Conservation (phyloP, 805 yeast genomes). For the Wickerhamomyces chaumierensis region DNA sequence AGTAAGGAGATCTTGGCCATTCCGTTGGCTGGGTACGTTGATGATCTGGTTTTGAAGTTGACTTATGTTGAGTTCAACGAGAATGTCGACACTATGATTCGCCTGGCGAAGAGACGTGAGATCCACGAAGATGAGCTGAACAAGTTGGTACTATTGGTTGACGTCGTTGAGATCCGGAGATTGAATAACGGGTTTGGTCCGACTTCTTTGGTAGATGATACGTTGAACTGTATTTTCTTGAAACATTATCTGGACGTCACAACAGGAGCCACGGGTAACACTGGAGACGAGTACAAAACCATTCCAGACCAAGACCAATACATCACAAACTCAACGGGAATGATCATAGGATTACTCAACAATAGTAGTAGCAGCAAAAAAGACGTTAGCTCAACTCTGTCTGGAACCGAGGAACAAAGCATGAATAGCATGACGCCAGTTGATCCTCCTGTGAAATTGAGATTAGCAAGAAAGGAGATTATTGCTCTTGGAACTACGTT, state of each 20-base stretch:
- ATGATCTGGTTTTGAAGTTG: conserved; percentile 34
- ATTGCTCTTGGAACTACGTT: conserved; percentile 21
- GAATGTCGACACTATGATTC: conserved; percentile 23
- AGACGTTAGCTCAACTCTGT: too few species aligned
- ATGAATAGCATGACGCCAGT: too few species aligned
- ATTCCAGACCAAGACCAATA: conserved; percentile 1
- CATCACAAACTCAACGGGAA: neutral
- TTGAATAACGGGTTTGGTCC: conserved; percentile 77
- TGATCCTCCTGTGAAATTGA: conserved; percentile 21
- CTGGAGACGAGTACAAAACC: neutral
- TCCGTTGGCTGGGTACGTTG: conserved; percentile 34
- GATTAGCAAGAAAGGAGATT: conserved; percentile 39
- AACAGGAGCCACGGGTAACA: too few species aligned
- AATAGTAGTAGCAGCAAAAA: neutral
- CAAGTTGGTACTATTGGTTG: conserved; percentile 33
- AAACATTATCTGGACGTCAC: conserved; percentile 25
- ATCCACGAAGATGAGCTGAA: conserved; percentile 28
- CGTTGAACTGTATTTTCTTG: conserved; percentile 51
- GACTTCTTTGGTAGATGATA: conserved; percentile 64
- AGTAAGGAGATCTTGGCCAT: conserved; percentile 33
- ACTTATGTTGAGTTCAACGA: conserved; percentile 31
- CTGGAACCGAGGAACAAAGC: too few species aligned
- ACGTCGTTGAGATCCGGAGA: conserved; percentile 49
- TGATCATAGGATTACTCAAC: neutral
- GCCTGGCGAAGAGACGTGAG: conserved; percentile 17